Base-by-base conservation (phyloP, 2,329 filamentous ascomycete species). In the Phialocephala subalpina region DNA sequence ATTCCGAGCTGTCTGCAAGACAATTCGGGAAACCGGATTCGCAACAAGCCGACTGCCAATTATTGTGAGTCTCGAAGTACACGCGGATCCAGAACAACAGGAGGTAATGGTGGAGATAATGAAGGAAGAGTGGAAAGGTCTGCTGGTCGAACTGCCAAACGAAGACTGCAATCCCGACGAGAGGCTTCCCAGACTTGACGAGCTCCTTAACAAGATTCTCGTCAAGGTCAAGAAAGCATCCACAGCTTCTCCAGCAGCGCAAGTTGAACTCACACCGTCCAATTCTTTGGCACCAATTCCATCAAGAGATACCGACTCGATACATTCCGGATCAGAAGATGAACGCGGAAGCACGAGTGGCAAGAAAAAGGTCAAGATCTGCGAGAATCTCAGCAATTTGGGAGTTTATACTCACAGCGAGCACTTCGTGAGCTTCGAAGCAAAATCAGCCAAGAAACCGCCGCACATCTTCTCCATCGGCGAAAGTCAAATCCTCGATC, bases 51-150 rank as follows among this genome's bases (percentile, higher is more conserved):
- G 92, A 60, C 82, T 97, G 22, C 96, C 96, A 0, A 82, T 99
- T 45, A 97, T 98, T 65, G 88, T 98, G 70, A 97, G 94, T 77
- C 84, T 98, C 6, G 96, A 99, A 78, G 92, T 98, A 0, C 95
- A 98, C 77, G 91, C 93, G 16, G 87, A 90, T 67, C 81, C 85
- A 1, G 88, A 92, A 61, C 95, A 98, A 78, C 96, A 99, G 78
- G 89, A 93, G 69, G 86, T 92, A 59, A 97, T 98, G 92, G 94
- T 97, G 12, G 87, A 92, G 63, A 97, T 98, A 69, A 97, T 99
- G 91, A 89, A 89, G 70, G 89, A 97, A 71, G 91, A 92, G 69
- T 99, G 94, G 94, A 86, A 85, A 47, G 89, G 87, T 0, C 80
- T 91, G 73, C 83, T 98, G 6, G 83, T 97, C 12, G 89, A 93